Base-by-base conservation (phyloP, 2,329 filamentous ascomycete genomes). In the Sclerotinia glacialis region DNA sequence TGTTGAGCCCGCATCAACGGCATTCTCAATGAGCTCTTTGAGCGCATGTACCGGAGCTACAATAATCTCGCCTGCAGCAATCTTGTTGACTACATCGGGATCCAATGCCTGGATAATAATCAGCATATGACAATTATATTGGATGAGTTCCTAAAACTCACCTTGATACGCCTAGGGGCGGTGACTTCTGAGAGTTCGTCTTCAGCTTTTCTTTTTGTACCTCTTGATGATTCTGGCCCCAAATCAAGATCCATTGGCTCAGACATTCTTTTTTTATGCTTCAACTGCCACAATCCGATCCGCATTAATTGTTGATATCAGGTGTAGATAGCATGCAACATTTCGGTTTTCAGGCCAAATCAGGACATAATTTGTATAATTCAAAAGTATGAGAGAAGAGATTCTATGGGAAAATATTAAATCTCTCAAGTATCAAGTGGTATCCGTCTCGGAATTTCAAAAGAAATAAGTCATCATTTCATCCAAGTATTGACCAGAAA, bases 31-130 rank as follows among this genome's bases (percentile, higher is more conserved):
- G 60, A 99, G 82, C 77, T 99, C 95, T 78, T 99, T 99, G 67
- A 99, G 79, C 3, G 96, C 95, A 78, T 99, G 92, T 37, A 97
- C 93, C 0, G 95, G 96, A 2, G 95, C 94, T 59, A 99, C 93
- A 68, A 99, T 99, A 74, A 99, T 99, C 78, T 99, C 95, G 26
- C 95, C 95, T 0, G 95, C 95, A 0, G 95, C 95, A 72, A 99
- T 99, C 78, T 98, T 99, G 82, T 98, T 99, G 71, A 99, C 91
- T 28, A 99, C 95, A 80, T 95, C 90, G 70, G 91, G 88, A 74
- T 96, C 91, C 34, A 99, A 85, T 18, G 94, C 90, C 88, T 96
- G 78, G 74, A n/a, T 76, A 72, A 67, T 74, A 46, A 74, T 71
- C 54, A 76, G 67, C 61, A 70, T n/a, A 26, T 16, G n/a, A 60